phyloP scores from a whole-genome alignment of 202 grass and related monocot species.

The Setaria viridis region DNA sequence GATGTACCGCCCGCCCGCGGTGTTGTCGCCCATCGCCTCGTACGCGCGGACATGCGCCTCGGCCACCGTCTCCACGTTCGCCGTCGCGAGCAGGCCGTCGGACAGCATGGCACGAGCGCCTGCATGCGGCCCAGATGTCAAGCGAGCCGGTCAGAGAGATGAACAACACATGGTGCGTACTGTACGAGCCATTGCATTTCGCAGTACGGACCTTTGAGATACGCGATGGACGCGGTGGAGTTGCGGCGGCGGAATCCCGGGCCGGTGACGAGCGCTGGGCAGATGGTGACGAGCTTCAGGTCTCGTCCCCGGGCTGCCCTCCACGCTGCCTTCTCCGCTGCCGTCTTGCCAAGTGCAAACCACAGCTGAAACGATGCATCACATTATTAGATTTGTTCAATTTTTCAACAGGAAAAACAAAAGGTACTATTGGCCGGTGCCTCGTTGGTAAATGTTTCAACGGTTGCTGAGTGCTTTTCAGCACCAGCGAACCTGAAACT shows the following conservation, averaged over 20 bases:
- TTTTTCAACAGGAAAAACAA: not conserved
- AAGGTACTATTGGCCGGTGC: not conserved
- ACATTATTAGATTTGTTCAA: not conserved
- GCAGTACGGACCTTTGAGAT: conserved; percentile 76
- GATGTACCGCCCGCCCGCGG: conserved; percentile 85
- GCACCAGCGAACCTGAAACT: too few species aligned
- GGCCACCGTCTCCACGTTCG: conserved; percentile 73
- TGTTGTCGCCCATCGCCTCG: conserved; percentile 79
- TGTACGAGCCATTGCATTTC: not conserved
- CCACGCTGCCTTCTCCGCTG: conserved; percentile 94
- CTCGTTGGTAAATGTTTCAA: conserved; percentile 10
- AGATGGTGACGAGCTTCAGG: conserved; percentile 87
- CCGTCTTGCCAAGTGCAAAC: conserved; percentile 92
- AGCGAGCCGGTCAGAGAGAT: not conserved
- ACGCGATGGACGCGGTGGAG: conserved; percentile 87
- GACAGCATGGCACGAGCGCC: conserved; percentile 73
- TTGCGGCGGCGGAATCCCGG: conserved; percentile 83
- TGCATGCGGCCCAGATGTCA: conserved; percentile 7
- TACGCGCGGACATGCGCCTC: conserved; percentile 86
- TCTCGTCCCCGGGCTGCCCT: conserved; percentile 82
- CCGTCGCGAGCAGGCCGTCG: conserved; percentile 79
- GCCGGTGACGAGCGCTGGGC: conserved; percentile 84
- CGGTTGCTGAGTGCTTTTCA: not conserved
- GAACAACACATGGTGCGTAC: not conserved
- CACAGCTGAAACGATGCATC: conserved; percentile 62